These are phyloP conservation scores for Claviceps spartinae DNA, from an alignment of 2,329 filamentous ascomycete genomes.

Conservation along the genomic window DNA sequence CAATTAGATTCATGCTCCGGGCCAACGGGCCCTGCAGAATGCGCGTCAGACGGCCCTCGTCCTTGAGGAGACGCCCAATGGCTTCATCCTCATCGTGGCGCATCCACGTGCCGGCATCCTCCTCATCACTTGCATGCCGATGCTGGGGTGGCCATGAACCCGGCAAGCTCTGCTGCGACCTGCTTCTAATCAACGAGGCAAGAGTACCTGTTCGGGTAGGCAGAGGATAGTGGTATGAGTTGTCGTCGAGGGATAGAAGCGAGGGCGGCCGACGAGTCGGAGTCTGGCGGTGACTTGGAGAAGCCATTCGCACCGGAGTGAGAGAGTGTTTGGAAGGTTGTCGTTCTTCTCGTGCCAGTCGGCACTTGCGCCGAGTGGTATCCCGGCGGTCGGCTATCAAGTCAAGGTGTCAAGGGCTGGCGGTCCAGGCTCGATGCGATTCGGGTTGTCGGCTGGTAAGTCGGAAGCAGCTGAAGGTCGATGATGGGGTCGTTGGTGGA, in stretches of 20 bases:
- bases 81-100: slow-evolving; percentile 27
- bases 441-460: background rate
- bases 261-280: slow-evolving; percentile 18
- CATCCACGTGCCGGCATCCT: slow-evolving; percentile 16
- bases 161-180: slow-evolving; percentile 22
- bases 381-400: background rate
- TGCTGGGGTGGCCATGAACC: slow-evolving; percentile 13
- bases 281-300: slow-evolving; percentile 15
- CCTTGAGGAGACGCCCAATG: slow-evolving; percentile 29
- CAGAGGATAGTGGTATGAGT: slow-evolving; percentile 17
- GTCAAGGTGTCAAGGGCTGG: background rate
- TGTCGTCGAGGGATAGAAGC: slow-evolving; percentile 20
- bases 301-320: slow-evolving; percentile 13
- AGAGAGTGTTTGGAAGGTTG: background rate
- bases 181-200: slow-evolving; percentile 25
- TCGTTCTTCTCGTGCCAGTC: background rate
- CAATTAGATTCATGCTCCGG: slow-evolving; percentile 76
- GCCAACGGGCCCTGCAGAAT: slow-evolving; percentile 57
- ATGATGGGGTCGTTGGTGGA: background rate
- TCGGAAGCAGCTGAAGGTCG: background rate
- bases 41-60: slow-evolving; percentile 45
- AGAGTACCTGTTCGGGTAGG: slow-evolving; percentile 24
- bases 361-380: background rate
- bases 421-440: background rate
- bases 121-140: slow-evolving; percentile 16